Evolutionary conservation across 805 yeast species (phyloP), one percentile per base, ranked within the genome.

Genomic region (Zygoascus bituminiphila): DNA sequence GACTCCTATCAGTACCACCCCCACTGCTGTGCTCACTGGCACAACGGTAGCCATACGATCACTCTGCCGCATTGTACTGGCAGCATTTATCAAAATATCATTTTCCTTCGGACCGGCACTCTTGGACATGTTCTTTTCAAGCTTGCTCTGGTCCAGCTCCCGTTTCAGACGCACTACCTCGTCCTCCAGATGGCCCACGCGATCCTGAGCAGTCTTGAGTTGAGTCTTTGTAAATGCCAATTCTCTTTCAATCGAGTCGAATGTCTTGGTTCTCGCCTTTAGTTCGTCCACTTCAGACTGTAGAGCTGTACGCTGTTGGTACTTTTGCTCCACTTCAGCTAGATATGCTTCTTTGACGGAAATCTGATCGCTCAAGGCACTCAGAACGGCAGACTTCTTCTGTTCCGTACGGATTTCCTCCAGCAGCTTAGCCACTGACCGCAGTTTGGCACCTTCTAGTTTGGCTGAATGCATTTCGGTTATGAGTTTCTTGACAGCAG

Each of bases 391-490:
- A 33, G 50, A 25, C 43, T 50, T 44, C 37, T 49, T 40, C 42
- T 65, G 67, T 19, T 50, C 47, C 15, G 45, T 37, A 31, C 50
- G 52, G 41, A 65, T 62, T 23, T 65, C 61, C 17, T 55, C 54
- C 22, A 65, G 51, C 53, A 65, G 49, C 7, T 53, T 46, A 3
- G 57, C 42, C 14, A 66, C 62, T 33, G 62, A 57, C 38, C 55
- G 50, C 19, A 67, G 48, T 40, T 63, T 63, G 17, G 67, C 68
- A 2, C 63, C 56, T 46, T 67, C 69, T n/a, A 60, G 55, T 25
- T 58, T 52, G 5, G 64, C 59, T 20, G 56, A 53, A 20, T 66
- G 64, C 21, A 66, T 61, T 51, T 66, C 66, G 7, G 56, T 46
- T 14, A 64, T 61, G 23, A 66, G 57, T 37, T 58, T 54, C 51